Conservation (phyloP, 176 grass and related monocot species). For the Phyllostachys edulis region DNA sequence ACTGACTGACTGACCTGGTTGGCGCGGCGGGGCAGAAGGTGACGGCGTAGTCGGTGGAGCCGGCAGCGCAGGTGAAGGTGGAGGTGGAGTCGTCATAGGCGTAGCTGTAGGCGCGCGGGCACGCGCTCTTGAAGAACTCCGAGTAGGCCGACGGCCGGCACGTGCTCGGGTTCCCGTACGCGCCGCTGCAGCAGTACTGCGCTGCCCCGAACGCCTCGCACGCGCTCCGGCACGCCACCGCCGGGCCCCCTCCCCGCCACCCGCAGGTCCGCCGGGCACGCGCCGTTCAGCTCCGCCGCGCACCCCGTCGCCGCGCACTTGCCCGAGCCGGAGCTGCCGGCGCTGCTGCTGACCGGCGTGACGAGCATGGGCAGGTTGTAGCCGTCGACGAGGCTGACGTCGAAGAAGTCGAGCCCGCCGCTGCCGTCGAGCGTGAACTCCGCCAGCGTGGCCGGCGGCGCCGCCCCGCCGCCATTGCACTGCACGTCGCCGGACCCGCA, state of each 20-base stretch:
- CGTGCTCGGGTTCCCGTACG: conserved; percentile 41
- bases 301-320: conserved; percentile 62
- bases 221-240: conserved; percentile 69
- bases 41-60: conserved; percentile 37
- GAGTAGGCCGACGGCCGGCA: conserved; percentile 60
- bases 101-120: conserved; percentile 65
- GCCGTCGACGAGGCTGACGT: conserved; percentile 91
- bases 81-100: conserved; percentile 66
- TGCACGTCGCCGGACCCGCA: conserved; percentile 61
- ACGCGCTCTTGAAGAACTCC: conserved; percentile 69
- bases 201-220: conserved; percentile 71
- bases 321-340: neutral
- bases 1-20: conserved; percentile 16
- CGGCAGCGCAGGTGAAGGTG: conserved; percentile 66
- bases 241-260: neutral
- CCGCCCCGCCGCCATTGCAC: conserved; percentile 55
- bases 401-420: conserved; percentile 89
- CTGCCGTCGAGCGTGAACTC: conserved; percentile 89
- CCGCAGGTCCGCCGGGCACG: conserved; percentile 54
- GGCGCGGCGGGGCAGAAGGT: conserved; percentile 57
- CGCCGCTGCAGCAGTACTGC: conserved; percentile 65
- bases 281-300: conserved; percentile 49
- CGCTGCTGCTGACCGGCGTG: conserved; percentile 24
- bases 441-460: conserved; percentile 51
- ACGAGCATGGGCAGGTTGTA: conserved; percentile 85